Base-by-base conservation (phyloP, 108 stramenopile genomes). In the Conticribra weissflogii region DNA sequence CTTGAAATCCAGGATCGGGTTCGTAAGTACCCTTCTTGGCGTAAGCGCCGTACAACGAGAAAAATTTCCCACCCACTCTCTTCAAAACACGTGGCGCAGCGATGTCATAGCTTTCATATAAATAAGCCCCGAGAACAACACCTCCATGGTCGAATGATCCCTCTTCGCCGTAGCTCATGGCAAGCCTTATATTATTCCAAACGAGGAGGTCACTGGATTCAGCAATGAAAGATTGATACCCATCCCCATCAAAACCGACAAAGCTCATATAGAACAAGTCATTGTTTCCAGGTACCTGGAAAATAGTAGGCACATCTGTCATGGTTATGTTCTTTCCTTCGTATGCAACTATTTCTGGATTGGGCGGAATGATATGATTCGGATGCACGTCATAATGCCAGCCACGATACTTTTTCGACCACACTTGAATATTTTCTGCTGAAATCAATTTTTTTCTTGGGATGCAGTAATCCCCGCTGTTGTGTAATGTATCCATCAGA, bases 241-340 rank as follows among this genome's bases (percentile, higher is more conserved):
- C 57, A 29, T 19, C 29, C 8, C 79, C 79, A 50, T 80, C 74
- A 19, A 75, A 80, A 0, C 79, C 79, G 25, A 80, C 33, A 25
- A 80, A 80, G 24, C 56, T 59, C 74, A 80, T 80, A 55, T 80
- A 80, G 29, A 62, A 80, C 14, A 48, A 68, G 19, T 41, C 36
- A 9, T 60, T 73, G 30, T 80, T 49, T 49, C 59, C 74, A 22
- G 74, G 79, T 30, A 75, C 19, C 34, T 80, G 74, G 33, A 55
- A 80, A 25, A 80, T 48, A 4, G 79, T 80, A 7, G 79, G 79
- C 1, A 80, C 79, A 64, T 80, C 79, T 5, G 74, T 80, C 74
- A 80, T 80, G 51, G 74, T 80, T 68, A 80, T 80, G 51, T 51
- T 46, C 32, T 76, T 62, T 3, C 54, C 74, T 28, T 70, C 68